Percentiles rank a stretch among this genome's conserved stretches.
Evolutionary conservation across 2,329 filamentous ascomycete species (phyloP).

Genomic region (Phyllosticta citribraziliensis): DNA sequence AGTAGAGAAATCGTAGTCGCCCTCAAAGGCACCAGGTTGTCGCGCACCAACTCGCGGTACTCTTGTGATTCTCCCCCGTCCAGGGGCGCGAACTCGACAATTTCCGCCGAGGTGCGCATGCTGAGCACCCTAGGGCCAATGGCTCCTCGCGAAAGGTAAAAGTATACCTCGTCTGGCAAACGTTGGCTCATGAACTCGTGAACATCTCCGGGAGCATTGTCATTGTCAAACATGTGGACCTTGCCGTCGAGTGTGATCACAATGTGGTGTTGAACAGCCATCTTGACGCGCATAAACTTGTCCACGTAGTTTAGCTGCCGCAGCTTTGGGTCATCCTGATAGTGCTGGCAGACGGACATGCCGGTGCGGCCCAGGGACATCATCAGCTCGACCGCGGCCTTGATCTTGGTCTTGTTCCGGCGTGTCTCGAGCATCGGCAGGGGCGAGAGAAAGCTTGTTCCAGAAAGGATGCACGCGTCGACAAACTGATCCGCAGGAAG

Average conservation of each 20-base stretch:
- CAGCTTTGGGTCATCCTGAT: conserved; percentile 66
- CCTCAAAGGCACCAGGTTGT: conserved; percentile 62
- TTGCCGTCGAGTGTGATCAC: conserved; percentile 69
- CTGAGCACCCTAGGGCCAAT: conserved; percentile 70
- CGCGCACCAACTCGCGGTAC: conserved; percentile 70
- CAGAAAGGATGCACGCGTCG: conserved; percentile 73
- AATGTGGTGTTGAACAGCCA: conserved; percentile 81
- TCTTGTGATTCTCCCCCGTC: conserved; percentile 72
- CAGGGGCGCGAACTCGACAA: conserved; percentile 71
- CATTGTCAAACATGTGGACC: conserved; percentile 62
- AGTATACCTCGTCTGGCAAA: conserved; percentile 79
- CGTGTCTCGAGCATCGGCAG: conserved; percentile 66
- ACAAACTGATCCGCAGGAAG: conserved; percentile 65
- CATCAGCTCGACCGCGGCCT: conserved; percentile 70
- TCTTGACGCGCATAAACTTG: conserved; percentile 75
- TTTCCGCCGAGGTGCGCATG: conserved; percentile 70
- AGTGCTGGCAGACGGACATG: conserved; percentile 62
- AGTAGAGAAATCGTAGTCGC: conserved; percentile 70
- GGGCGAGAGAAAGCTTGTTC: conserved; percentile 67
- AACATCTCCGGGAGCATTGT: conserved; percentile 69
- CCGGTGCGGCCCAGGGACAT: conserved; percentile 57
- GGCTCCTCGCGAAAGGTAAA: conserved; percentile 77
- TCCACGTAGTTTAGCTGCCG: conserved; percentile 69
- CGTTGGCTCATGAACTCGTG: conserved; percentile 86
- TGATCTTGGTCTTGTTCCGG: conserved; percentile 50